Conservation (phyloP, 2,329 filamentous ascomycete genomes). For the Fusarium xyrophilum region DNA sequence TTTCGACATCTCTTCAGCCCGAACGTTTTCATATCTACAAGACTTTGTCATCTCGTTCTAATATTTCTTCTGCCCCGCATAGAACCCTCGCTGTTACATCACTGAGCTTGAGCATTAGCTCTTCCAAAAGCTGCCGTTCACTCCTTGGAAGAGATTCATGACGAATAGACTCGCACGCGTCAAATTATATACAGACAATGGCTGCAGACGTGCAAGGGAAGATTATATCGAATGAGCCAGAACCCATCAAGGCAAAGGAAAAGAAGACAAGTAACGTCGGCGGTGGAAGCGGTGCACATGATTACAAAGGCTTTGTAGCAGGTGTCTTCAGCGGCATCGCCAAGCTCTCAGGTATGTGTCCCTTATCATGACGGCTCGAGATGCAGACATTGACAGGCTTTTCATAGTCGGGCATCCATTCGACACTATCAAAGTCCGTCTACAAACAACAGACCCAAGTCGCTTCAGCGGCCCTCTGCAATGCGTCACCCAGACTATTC, state of each 20-base stretch:
- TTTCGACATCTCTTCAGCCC: background rate
- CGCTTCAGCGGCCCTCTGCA: constrained; percentile 88
- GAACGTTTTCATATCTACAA: background rate
- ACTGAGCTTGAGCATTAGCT: background rate
- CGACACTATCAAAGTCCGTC: constrained; percentile 94
- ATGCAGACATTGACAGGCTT: constrained; percentile 3
- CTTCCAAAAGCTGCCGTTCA: background rate
- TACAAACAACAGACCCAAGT: constrained; percentile 80
- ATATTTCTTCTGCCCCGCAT: background rate
- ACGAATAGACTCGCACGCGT: constrained; percentile 9
- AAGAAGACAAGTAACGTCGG: constrained; percentile 8
- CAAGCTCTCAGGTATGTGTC: constrained; percentile 76
- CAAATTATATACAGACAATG: constrained; percentile 23
- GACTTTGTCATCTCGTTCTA: background rate
- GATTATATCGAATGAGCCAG: background rate
- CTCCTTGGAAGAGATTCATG: background rate
- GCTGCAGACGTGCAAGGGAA: constrained; percentile 33
- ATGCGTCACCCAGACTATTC: constrained; percentile 82
- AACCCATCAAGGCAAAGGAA: background rate
- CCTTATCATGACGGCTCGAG: background rate
- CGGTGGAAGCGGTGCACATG: constrained; percentile 43
- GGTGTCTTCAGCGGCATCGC: constrained; percentile 95
- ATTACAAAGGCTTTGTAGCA: constrained; percentile 95
- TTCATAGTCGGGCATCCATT: constrained; percentile 73
- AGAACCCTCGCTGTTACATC: background rate